Evolutionary conservation across 768 basidiomycete genomes (phyloP), one percentile per base, ranked within the genome.

Genomic region (Amanita brunnescens): DNA sequence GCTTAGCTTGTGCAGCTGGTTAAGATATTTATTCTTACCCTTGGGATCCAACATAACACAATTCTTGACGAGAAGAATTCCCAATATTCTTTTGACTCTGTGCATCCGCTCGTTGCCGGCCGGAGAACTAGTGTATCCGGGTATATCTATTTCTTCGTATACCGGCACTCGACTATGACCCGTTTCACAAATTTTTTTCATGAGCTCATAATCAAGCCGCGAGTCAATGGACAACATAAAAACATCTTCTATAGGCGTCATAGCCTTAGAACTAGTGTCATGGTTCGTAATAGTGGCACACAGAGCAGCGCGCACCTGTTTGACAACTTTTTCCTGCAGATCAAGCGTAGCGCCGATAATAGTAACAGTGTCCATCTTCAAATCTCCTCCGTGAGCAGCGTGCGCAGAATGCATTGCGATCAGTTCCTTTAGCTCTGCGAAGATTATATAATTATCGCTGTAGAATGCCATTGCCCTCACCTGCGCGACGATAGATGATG

Each of bases 271-370:
- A 41, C 24, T 10, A 26, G n/a, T 6, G 51, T 23, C 54, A 49
- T 34, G 38, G 13, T n/a, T 5, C 14, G 33, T n/a, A 14, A 33
- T 18, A 39, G 39, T 14, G 53, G n/a, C n/a, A 12, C 30, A 13
- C 33, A 24, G 51, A 5, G 13, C 38, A 43, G 16, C 52, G 55
- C 62, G 21, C 24, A 78, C 80, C 71, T 86, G 83, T 57, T 68
- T 74, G 29, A 87, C 86, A 32, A 85, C 83, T 62, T 93, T 94
- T 59, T 87, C 87, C 61, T 94, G 91, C 12, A 95, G 66, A 62
- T 93, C 91, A 20, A 95, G 78, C 0, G 90, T 90, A 0, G 87
- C 88, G 14, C 91, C 90, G 34, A 93, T 91, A 63, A 94, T 93
- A 1, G 83, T 83, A 46, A 93, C 87, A 0, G 91, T 94, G 61